Percentiles rank a stretch among this genome's conserved stretches.
Conservation (phyloP, 768 basidiomycete genomes). For the Collybiopsis confluens region DNA sequence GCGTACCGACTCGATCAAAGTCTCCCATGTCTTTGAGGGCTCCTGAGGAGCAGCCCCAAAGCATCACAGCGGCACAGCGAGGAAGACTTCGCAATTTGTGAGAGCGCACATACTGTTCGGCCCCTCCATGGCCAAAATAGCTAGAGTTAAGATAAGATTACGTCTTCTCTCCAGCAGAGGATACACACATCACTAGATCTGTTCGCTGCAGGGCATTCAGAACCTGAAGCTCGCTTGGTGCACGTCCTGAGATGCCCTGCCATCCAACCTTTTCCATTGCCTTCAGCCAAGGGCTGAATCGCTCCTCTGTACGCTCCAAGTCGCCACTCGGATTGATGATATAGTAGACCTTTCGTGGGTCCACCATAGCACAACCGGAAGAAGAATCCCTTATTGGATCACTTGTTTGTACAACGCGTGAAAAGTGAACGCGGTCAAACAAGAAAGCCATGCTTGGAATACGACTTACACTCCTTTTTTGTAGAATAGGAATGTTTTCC, state of each 20-base stretch:
- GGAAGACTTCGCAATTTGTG: slow-evolving; percentile 78
- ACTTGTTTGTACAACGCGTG: slow-evolving; percentile 35
- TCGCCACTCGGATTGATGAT: slow-evolving; percentile 93
- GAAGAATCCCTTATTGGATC: slow-evolving; percentile 12
- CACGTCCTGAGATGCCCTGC: slow-evolving; percentile 73
- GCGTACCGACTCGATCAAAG: slow-evolving; percentile 88
- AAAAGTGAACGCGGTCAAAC: slow-evolving; percentile 71
- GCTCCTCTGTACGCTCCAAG: slow-evolving; percentile 73
- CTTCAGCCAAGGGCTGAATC: slow-evolving; percentile 76
- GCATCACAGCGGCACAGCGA: slow-evolving; percentile 90
- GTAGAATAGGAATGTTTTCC: slow-evolving; percentile 88
- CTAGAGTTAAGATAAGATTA: slow-evolving; percentile 34
- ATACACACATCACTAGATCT: slow-evolving; percentile 87
- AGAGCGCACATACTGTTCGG: slow-evolving; percentile 89
- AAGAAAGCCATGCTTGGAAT: slow-evolving; percentile 89
- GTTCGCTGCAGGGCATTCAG: slow-evolving; percentile 62
- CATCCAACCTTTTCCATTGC: slow-evolving; percentile 75
- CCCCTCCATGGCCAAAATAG: slow-evolving; percentile 97
- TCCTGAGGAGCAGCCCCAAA: slow-evolving; percentile 99
- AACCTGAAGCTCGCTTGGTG: slow-evolving; percentile 84
- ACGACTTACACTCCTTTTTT: slow-evolving; percentile 85
- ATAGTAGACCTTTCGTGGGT: slow-evolving; percentile 71
- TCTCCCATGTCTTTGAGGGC: slow-evolving; percentile 86
- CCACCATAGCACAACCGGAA: slow-evolving; percentile 49
- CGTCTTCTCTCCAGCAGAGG: background rate